phyloP scores from a whole-genome alignment of 768 basidiomycete genomes.

The Tricholoma furcatifolium region DNA sequence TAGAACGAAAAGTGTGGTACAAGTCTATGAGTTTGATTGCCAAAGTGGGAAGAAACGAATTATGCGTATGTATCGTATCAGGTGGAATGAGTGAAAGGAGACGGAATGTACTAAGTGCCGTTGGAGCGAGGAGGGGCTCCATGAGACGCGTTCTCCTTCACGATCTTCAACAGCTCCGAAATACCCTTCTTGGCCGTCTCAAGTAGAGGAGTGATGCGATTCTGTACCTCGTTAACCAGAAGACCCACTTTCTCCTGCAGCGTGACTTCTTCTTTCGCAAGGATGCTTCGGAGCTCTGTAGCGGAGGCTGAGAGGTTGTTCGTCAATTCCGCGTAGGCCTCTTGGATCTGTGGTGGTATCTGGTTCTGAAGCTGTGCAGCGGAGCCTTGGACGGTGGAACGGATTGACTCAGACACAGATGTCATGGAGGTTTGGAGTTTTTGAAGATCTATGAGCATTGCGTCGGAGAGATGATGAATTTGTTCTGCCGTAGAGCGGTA shows the following conservation, averaged over 20 bases:
- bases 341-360: slow-evolving; percentile 59
- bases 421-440: slow-evolving; percentile 62
- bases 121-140: background rate
- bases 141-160: slow-evolving; percentile 15
- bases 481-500: slow-evolving; percentile 52
- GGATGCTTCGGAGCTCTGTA: slow-evolving; percentile 51
- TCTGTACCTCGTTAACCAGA: slow-evolving; percentile 56
- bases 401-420: slow-evolving; percentile 44
- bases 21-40: background rate
- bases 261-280: slow-evolving; percentile 52
- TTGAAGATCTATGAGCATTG: slow-evolving; percentile 65
- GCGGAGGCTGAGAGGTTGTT: slow-evolving; percentile 43
- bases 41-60: background rate
- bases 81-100: background rate
- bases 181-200: slow-evolving; percentile 46
- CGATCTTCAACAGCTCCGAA: slow-evolving; percentile 33
- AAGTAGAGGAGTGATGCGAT: slow-evolving; percentile 60
- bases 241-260: slow-evolving; percentile 62
- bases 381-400: slow-evolving; percentile 32
- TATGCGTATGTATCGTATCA: background rate
- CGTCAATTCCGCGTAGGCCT: slow-evolving; percentile 54
- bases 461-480: slow-evolving; percentile 60
- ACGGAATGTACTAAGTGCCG: background rate
- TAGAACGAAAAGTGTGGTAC: background rate
- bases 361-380: slow-evolving; percentile 38